These are phyloP conservation scores for Takakia lepidozioides DNA, from an alignment of 225 moss, liverwort and hornwort genomes.

Conservation along the genomic window DNA sequence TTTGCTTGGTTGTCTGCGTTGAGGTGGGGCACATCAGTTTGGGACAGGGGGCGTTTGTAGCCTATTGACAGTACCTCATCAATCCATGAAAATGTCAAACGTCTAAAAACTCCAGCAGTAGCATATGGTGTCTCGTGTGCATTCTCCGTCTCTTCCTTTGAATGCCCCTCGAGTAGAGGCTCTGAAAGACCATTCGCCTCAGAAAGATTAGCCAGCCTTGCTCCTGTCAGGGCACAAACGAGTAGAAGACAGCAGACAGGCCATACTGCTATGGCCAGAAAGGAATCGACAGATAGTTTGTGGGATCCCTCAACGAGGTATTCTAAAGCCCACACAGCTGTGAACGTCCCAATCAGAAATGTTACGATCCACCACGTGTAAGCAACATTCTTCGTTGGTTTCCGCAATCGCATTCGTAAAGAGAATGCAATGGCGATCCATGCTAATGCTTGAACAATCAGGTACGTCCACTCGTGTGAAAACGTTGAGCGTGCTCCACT, in stretches of 20 bases:
- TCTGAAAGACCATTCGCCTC: constrained; percentile 5
- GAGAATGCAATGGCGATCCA: constrained; percentile 15
- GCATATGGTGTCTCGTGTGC: constrained; percentile 11
- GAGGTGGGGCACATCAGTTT: constrained; percentile 11
- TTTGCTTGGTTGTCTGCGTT: constrained; percentile 4
- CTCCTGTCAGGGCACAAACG: constrained; percentile 4
- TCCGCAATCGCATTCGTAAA: constrained; percentile 1
- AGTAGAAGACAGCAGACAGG: constrained; percentile 12
- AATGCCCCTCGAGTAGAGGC: constrained; percentile 1
- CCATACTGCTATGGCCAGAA: constrained; percentile 9
- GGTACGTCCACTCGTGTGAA: constrained; percentile 6
- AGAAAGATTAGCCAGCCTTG: not conserved
- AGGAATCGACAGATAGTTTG: not conserved
- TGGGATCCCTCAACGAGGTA: not conserved
- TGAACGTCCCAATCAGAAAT: constrained; percentile 2
- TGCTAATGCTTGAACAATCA: constrained; percentile 9
- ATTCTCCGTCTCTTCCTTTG: constrained; percentile 1
- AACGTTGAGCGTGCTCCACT: not conserved
- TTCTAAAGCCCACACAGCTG: constrained; percentile 2
- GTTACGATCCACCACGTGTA: constrained; percentile 13
- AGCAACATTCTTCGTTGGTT: not conserved
- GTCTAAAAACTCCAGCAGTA: constrained; percentile 9
- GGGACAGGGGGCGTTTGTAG: constrained; percentile 4
- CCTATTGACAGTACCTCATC: constrained; percentile 7
- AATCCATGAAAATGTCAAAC: constrained; percentile 13